Evolutionary conservation across 75 land plant genomes (phyloP).

Genomic region (Sequoia sempervirens): DNA sequence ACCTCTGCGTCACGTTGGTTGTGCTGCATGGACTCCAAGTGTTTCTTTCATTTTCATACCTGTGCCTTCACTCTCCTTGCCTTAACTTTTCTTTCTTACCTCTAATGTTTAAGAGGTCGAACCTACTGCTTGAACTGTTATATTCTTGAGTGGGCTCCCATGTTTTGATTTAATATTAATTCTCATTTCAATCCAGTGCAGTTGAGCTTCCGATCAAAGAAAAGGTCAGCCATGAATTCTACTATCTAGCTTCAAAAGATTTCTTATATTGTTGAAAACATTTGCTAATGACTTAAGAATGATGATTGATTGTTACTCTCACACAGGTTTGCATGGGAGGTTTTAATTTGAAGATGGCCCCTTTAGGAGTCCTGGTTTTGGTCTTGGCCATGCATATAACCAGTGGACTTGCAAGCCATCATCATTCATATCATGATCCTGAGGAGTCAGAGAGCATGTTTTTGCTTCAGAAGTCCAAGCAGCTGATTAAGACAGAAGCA

Average conservation of each 20-base stretch:
- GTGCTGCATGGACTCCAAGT: neutral
- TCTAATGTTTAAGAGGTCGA: neutral
- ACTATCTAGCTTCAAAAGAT: neutral
- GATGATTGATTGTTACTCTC: neutral
- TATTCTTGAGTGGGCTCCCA: neutral
- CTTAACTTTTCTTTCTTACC: neutral
- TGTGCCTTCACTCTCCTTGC: neutral
- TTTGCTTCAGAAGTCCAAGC: conserved; percentile 34
- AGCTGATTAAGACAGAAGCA: conserved; percentile 49
- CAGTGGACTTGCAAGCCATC: neutral
- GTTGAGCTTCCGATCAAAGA: neutral
- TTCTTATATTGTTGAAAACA: too few relatives aligned
- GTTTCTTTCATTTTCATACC: neutral
- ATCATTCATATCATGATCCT: neutral
- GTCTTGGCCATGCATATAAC: neutral
- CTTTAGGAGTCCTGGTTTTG: neutral
- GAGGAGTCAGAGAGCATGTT: conserved; percentile 15
- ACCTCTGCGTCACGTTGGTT: neutral
- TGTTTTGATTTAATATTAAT: neutral
- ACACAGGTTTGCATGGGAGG: neutral
- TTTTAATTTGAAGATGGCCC: neutral
- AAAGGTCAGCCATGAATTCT: neutral
- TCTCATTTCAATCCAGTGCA: neutral
- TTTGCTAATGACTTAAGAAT: neutral
- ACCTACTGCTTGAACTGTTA: neutral